Evolutionary conservation across 331 rosid genomes (phyloP), one percentile per base, ranked within the genome.

Genomic region (Malus hybrid): DNA sequence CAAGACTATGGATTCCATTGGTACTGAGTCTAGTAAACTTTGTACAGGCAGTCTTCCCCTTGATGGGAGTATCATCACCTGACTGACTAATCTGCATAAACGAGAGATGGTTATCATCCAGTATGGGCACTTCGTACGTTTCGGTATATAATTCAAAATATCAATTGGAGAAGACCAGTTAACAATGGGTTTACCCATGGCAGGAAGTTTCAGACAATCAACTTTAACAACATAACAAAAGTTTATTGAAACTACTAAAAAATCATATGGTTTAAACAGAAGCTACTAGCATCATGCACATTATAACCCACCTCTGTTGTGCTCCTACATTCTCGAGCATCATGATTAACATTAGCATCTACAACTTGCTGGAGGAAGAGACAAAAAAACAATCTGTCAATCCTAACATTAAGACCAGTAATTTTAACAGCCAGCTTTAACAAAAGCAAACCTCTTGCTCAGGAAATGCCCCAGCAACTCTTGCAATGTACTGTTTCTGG

Each of bases 241-340:
- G 57, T 10, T 29, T 32, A 33, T 5, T 2, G 10, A 65, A 31
- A 65, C 69, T 31, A 32, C 48, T 65, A 33, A 28, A 62, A 62
- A 33, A 28, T 62, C 39, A 1, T 39, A 55, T 2, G 52, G 34
- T 70, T 19, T 70, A 52, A 70, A 36, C 7, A 32, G 15, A 28
- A 71, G 34, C 19, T 71, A 54, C 44, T 59, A 31, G 56, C 20
- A 72, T 28, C 68, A 67, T 59, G 44, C 14, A 75, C 34, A 54
- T 42, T 57, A 84, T 54, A 68, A 69, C 86, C 84, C 83, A 90
- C 99, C 93, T 89, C 96, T 18, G 86, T 87, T 13, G 92, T 86
- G 90, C 97, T 90, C 82, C 91, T 89, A 80, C 91, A 92, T 87
- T 95, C 96, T 52, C 93, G 91, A 76, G 97, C 87, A 88, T 92